Evolutionary conservation across 805 yeast genomes (phyloP).

Genomic region (Teunomyces tritomae): DNA sequence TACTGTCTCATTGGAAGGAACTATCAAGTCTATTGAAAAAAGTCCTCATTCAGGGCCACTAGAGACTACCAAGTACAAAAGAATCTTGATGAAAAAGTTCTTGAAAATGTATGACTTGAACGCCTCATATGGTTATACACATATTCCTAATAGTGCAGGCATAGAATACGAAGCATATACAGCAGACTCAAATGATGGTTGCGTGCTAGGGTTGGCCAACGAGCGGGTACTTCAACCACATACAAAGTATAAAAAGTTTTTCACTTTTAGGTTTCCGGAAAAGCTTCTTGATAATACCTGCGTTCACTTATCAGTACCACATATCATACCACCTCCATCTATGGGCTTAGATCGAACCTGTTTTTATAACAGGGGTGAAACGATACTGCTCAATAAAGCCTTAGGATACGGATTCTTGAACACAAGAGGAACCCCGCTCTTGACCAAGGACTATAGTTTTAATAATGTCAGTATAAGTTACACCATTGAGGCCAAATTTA

Average conservation of each 20-base stretch:
- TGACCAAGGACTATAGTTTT: conserved; percentile 44
- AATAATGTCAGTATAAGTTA: conserved; percentile 49
- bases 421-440: conserved; percentile 51
- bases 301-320: conserved; percentile 40
- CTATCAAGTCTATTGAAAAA: conserved; percentile 33
- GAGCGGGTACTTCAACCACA: conserved; percentile 49
- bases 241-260: conserved; percentile 53
- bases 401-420: conserved; percentile 56
- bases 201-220: conserved; percentile 48
- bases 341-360: conserved; percentile 40
- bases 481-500: conserved; percentile 52
- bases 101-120: conserved; percentile 59
- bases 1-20: conserved; percentile 31
- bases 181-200: conserved; percentile 45
- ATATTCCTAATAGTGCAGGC: conserved; percentile 52
- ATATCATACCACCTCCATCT: conserved; percentile 43
- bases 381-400: conserved; percentile 34
- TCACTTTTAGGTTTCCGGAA: conserved; percentile 57
- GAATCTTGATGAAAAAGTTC: conserved; percentile 46
- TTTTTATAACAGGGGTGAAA: conserved; percentile 32
- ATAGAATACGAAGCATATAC: conserved; percentile 43
- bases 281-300: conserved; percentile 53
- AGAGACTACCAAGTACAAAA: conserved; percentile 20
- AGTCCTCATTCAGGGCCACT: conserved; percentile 11
- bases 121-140: conserved; percentile 51